Percentiles rank a stretch among this genome's conserved stretches.
Conservation (phyloP, 176 grass and related monocot genomes). For the Avena sativa region DNA sequence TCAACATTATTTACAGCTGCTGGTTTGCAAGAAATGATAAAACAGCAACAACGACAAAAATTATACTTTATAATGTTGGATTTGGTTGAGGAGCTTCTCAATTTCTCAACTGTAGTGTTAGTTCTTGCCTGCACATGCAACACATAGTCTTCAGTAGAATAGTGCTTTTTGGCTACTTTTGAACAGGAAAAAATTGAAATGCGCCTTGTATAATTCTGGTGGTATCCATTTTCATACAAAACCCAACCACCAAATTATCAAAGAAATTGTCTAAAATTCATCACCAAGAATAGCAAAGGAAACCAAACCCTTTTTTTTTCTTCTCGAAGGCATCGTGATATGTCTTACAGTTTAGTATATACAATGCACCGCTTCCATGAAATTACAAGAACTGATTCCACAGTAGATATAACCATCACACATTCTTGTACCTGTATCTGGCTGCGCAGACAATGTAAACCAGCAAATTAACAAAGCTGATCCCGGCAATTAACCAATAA, state of each 20-base stretch:
- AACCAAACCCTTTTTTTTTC: background rate
- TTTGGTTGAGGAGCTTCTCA: background rate
- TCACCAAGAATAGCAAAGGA: background rate
- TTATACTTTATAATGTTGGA: background rate
- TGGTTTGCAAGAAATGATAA: background rate
- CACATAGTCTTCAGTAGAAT: background rate
- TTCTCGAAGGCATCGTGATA: background rate
- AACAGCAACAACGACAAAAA: background rate
- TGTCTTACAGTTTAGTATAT: background rate
- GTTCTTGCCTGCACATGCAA: background rate
- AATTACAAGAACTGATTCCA: constrained; percentile 18
- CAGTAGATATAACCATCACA: constrained; percentile 41
- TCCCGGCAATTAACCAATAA: constrained; percentile 87
- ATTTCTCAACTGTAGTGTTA: background rate
- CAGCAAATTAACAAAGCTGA: constrained; percentile 73
- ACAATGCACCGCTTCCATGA: constrained; percentile 3
- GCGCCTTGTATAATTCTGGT: background rate
- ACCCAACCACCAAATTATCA: too few relatives aligned
- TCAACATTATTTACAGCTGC: background rate
- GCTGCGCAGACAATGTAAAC: constrained; percentile 61
- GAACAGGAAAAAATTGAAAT: background rate
- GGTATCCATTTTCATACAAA: constrained; percentile 25
- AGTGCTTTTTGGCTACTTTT: background rate
- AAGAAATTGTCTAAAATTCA: background rate
- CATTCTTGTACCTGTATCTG: constrained; percentile 81